A percentile compares a stretch with the other conserved stretches of the same genome.
Evolutionary conservation across 768 basidiomycete species (phyloP).

Genomic region (Cystofilobasidium capitatum): DNA sequence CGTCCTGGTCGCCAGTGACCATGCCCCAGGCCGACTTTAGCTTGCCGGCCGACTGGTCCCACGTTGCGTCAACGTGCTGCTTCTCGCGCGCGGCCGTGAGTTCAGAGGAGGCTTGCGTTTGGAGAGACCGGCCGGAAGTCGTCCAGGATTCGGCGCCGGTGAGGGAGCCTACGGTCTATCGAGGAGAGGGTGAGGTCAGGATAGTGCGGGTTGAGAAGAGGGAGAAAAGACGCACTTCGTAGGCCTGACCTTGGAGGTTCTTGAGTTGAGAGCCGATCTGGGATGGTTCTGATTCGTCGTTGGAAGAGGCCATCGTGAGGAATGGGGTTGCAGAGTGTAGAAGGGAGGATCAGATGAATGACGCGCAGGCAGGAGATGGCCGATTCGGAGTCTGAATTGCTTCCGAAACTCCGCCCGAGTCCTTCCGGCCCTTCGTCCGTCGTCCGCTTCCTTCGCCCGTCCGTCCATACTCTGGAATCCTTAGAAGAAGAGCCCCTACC

Average conservation of each 20-base stretch:
- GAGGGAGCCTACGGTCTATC: neutral
- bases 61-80: neutral
- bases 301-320: no score
- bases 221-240: neutral
- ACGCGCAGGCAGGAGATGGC: no score
- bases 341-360: no score
- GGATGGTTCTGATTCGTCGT: no score
- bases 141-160: neutral
- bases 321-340: no score
- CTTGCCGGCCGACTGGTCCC: neutral
- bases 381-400: no score
- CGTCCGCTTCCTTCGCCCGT: no score
- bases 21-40: neutral
- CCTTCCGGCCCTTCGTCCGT: no score
- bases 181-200: neutral
- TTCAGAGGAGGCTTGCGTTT: neutral
- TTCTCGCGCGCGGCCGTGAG: neutral
- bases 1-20: constrained; percentile 1
- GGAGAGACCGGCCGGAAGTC: neutral
- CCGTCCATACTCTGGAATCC: no score
- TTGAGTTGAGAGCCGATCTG: constrained; percentile 5
- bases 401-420: no score
- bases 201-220: no score
- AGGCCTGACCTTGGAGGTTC: neutral
- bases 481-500: no score